Base-by-base conservation (phyloP, 805 yeast genomes). In the Suhomyces sp. region DNA sequence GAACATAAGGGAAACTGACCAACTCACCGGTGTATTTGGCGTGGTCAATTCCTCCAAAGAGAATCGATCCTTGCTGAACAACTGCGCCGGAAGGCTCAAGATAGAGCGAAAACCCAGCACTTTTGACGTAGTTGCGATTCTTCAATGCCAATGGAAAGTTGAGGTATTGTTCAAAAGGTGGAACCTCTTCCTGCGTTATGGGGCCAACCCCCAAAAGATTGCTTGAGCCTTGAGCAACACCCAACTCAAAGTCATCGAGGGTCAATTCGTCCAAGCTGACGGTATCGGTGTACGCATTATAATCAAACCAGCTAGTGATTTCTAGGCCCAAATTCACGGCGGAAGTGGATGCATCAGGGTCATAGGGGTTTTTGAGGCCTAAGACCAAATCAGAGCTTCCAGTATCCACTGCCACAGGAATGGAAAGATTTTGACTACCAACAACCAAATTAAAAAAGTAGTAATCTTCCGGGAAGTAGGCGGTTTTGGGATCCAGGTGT, bases 21-120 rank as follows among this genome's bases (percentile, higher is more conserved):
- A 77, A 60, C 4, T 59, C 63, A 20, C 90, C 91, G 0, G 67
- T 49, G 63, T 81, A 85, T 66, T 85, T 85, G 35, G 80, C 76
- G 53, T 78, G 80, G 60, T 87, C 93, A 22, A 84, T 77, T 25
- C 85, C 94, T 45, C 94, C 93, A 71, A 87, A 87, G 44, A 87
- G 64, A 15, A 87, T 71, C 13, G 76, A 67, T 4, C 90, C 92
- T 1, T 71, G 54, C 3, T 60, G 43, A 0, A 80, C 68, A 10
- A 47, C 51, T 9, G 69, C 60, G 22, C 66, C 66, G 17, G 62
- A 57, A 3, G 68, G 66, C 57, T 83, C 79, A 64, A 88, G 73
- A 60, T 73, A 86, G 50, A 88, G 69, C 0, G 93, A 86, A 63
- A 85, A 88, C 0, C 80, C 80, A 37, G 75, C 74, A 46, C 78